Conservation (phyloP, 768 basidiomycete genomes). For the Russula emetica region DNA sequence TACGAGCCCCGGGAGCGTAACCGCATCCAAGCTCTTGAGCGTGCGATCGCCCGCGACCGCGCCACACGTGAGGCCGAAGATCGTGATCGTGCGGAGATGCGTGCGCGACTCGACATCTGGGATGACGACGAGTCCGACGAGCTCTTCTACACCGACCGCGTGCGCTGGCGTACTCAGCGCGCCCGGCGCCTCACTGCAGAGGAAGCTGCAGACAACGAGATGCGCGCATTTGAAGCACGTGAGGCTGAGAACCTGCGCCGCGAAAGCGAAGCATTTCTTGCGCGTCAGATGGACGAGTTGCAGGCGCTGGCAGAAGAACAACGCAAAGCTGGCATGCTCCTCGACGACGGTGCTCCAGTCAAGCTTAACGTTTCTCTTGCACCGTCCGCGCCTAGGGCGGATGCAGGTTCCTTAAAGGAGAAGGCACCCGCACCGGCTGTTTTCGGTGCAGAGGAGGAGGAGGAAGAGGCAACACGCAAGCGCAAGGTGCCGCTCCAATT, state of each 20-base stretch:
- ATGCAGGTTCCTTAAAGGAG: conserved; percentile 41
- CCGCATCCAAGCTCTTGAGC: conserved; percentile 72
- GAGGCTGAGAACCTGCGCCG: conserved; percentile 82
- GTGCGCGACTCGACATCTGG: conserved; percentile 78
- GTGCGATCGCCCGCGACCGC: conserved; percentile 68
- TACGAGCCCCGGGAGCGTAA: conserved; percentile 87
- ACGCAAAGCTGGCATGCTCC: conserved; percentile 80
- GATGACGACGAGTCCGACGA: conserved; percentile 94
- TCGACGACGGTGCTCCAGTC: conserved; percentile 90
- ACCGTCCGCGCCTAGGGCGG: conserved; percentile 36
- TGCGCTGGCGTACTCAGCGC: conserved; percentile 81
- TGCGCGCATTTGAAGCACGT: conserved; percentile 74
- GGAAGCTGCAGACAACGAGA: conserved; percentile 78
- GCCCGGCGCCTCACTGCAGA: conserved; percentile 68
- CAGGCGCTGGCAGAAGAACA: conserved; percentile 88
- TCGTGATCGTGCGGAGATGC: conserved; percentile 74
- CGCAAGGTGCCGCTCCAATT: conserved; percentile 84
- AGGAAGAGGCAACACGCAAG: conserved; percentile 72
- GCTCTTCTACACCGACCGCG: conserved; percentile 85
- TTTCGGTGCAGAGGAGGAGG: conserved; percentile 85
- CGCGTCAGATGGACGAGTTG: conserved; percentile 94
- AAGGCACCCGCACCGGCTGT: conserved; percentile 50
- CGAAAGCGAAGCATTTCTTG: conserved; percentile 92
- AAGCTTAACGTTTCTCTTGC: conserved; percentile 75
- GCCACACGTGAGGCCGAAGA: conserved; percentile 73